phyloP scores from a whole-genome alignment of 192 early-diverging fungal genomes.

The Umbelopsis sp. region DNA sequence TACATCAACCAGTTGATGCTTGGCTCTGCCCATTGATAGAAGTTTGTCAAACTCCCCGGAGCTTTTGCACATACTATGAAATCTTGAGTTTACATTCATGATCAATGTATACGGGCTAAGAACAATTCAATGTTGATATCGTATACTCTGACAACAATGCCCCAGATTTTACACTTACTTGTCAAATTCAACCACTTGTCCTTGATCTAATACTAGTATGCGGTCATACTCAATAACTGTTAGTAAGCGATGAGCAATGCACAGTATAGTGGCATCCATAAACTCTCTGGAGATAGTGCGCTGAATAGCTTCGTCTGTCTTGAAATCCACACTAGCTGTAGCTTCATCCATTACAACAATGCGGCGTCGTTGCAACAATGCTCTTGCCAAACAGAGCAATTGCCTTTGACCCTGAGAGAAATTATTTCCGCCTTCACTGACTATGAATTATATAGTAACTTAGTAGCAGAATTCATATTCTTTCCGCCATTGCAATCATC shows the following conservation, averaged over 20 bases:
- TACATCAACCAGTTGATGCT: conserved; percentile 27
- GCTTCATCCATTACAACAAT: conserved; percentile 63
- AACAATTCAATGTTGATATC: background rate
- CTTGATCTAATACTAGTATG: conserved; percentile 79
- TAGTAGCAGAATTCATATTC: background rate
- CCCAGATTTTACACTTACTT: background rate
- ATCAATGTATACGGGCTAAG: conserved; percentile 71
- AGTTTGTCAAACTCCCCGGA: conserved; percentile 81
- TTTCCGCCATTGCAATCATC: background rate
- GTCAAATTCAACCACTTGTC: conserved; percentile 78
- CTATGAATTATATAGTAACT: conserved; percentile 27
- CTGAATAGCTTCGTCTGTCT: conserved; percentile 63
- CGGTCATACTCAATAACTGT: conserved; percentile 75
- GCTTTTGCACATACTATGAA: conserved; percentile 77
- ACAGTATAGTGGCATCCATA: conserved; percentile 58
- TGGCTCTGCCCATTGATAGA: conserved; percentile 54
- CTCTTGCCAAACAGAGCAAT: conserved; percentile 77
- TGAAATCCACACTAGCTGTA: conserved; percentile 58
- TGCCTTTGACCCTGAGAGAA: conserved; percentile 83
- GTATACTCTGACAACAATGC: background rate
- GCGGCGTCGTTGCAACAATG: conserved; percentile 58
- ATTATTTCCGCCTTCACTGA: conserved; percentile 84
- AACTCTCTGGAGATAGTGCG: conserved; percentile 54
- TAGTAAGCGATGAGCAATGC: conserved; percentile 60
- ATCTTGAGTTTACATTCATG: conserved; percentile 61